Conservation (phyloP, 306 rosid genomes). For the Oemleria cerasiformis region DNA sequence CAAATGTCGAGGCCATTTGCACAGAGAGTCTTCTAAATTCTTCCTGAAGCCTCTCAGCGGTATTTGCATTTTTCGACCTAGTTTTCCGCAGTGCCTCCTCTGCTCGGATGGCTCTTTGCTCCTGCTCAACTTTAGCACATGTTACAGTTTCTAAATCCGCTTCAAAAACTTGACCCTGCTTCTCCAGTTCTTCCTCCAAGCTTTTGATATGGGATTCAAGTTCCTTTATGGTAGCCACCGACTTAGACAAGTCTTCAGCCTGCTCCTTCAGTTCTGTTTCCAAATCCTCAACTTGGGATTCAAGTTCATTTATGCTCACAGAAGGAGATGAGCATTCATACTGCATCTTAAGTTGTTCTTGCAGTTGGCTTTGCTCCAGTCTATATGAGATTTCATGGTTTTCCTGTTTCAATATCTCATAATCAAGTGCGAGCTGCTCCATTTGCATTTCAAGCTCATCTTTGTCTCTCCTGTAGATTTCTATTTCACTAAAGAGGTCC, state of each 20-base stretch:
- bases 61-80: constrained; percentile 59
- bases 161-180: constrained; percentile 64
- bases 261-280: constrained; percentile 67
- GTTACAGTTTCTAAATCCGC: constrained; percentile 70
- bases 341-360: constrained; percentile 79
- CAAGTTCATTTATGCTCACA: constrained; percentile 49
- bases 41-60: constrained; percentile 91
- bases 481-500: constrained; percentile 79
- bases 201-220: constrained; percentile 59
- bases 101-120: constrained; percentile 84
- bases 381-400: constrained; percentile 72
- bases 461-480: constrained; percentile 78
- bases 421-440: constrained; percentile 98
- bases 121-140: constrained; percentile 73
- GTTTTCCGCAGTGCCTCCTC: constrained; percentile 77
- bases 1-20: constrained; percentile 80
- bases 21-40: constrained; percentile 72
- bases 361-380: constrained; percentile 84
- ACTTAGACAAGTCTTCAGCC: constrained; percentile 65
- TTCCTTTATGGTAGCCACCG: constrained; percentile 62
- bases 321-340: constrained; percentile 67
- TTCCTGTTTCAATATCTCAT: constrained; percentile 94
- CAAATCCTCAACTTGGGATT: constrained; percentile 54
- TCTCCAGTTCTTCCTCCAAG: constrained; percentile 71
- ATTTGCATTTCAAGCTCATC: constrained; percentile 94